Conservation (phyloP, 164 flowering plant genomes). For the Macadamia tetraphylla region DNA sequence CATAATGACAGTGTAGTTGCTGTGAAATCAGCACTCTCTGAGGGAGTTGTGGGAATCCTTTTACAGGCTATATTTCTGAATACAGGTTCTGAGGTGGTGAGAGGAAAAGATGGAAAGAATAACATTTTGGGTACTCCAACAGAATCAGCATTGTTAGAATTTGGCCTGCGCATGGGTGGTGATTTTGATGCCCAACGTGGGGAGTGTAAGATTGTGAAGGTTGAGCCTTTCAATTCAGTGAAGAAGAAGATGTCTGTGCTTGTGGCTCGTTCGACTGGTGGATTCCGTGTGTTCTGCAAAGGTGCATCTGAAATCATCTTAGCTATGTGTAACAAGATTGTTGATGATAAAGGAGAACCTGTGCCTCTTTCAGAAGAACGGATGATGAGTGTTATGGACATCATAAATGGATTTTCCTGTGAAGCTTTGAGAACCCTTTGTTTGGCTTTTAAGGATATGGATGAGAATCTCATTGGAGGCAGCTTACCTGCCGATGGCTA, state of each 20-base stretch:
- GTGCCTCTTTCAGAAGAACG: slow-evolving; percentile 14
- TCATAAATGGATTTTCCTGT: slow-evolving; percentile 24
- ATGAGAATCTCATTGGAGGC: slow-evolving; percentile 2
- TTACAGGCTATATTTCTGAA: slow-evolving; percentile 32
- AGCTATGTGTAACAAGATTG: slow-evolving; percentile 21
- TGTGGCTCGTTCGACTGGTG: slow-evolving; percentile 24
- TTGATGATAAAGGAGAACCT: slow-evolving; percentile 25
- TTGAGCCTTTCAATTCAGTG: slow-evolving; percentile 40
- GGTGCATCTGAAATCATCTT: slow-evolving; percentile 37
- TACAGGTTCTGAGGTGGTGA: slow-evolving; percentile 34
- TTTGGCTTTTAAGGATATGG: slow-evolving; percentile 28
- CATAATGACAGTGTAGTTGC: slow-evolving; percentile 4
- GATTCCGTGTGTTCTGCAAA: slow-evolving; percentile 23
- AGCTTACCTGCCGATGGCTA: slow-evolving; percentile 16
- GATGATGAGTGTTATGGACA: slow-evolving; percentile 5
- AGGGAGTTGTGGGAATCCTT: slow-evolving; percentile 14
- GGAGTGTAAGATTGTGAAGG: slow-evolving; percentile 18
- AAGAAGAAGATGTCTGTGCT: slow-evolving; percentile 38
- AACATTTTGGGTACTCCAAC: slow-evolving; percentile 31
- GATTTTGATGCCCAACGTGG: slow-evolving; percentile 14
- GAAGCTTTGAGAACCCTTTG: slow-evolving; percentile 35
- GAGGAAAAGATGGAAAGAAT: slow-evolving; percentile 20
- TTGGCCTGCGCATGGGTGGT: slow-evolving; percentile 24
- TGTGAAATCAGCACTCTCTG: slow-evolving; percentile 20
- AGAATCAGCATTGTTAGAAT: slow-evolving; percentile 32